Base-by-base conservation (phyloP, 495 filamentous ascomycete species). In the Penicillium atrosanguineum region DNA sequence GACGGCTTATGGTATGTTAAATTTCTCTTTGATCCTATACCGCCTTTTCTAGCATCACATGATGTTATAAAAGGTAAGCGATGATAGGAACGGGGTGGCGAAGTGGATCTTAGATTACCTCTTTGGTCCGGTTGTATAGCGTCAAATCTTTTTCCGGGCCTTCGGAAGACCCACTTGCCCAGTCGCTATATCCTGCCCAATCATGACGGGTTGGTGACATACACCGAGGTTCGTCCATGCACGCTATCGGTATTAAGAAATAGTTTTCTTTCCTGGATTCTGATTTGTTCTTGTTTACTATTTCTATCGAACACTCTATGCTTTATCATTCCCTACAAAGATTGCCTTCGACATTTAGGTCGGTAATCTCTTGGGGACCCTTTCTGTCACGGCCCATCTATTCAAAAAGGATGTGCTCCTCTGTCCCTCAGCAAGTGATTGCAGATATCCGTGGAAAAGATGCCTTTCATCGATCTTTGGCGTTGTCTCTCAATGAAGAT, bases 401-500 rank as follows among this genome's bases (percentile, higher is more conserved):
- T 59, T 28, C 55, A 39, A 26, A 40, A 23, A 57, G 46, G 20
- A 49, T 57, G 31, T 31, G 14, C 39, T 43, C 37, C 40, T 23
- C 50, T 25, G 21, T 48, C 43, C 47, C 58, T 36, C 42, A 53
- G 31, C 12, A 46, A 53, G 44, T 9, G 5, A 20, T 40, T 39
- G 3, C 39, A 42, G 25, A 51, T 20, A 53, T 19, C 46, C 16
- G n/a, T 43, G 41, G 50, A 46, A 25, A 31, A 7, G 21, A 44
- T 21, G 21, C 29, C 19, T 19, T n/a, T 16, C 36, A 55, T 29
- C 62, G 48, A 18, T 71, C 73, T 12, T 69, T 84, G 7, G 75
- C 79, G 0, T 64, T 86, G 15, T 49, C 62, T 11, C 46, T 51
- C 7, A 53, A 21, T 19, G 78, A 85, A 41, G 83, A 87, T 52